A percentile compares a stretch with the other conserved stretches of the same genome.
Evolutionary conservation across 1,284 basidiomycete genomes (phyloP).

Genomic region (Clitocybe nebularis): DNA sequence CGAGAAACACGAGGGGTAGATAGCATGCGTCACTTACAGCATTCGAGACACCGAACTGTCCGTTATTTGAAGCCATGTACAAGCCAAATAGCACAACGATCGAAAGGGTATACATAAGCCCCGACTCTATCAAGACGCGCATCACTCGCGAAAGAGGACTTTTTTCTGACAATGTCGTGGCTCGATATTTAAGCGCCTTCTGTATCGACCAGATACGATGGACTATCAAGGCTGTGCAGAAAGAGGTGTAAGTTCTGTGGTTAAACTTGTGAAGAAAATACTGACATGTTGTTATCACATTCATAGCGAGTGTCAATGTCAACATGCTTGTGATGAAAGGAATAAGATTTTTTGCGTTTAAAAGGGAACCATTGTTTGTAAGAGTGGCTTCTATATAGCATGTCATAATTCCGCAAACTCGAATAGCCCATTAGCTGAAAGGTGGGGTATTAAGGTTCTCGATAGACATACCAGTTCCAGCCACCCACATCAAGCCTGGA

Average conservation of each 20-base stretch:
- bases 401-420: slow-evolving; percentile 28
- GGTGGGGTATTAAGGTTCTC: neutral
- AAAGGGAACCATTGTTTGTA: slow-evolving; percentile 15
- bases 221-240: slow-evolving; percentile 29
- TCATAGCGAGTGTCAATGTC: slow-evolving; percentile 31
- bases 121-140: slow-evolving; percentile 34
- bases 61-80: slow-evolving; percentile 33
- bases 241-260: neutral
- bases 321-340: slow-evolving; percentile 36
- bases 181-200: slow-evolving; percentile 17
- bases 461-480: slow-evolving; percentile 23
- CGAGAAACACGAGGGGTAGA: neutral
- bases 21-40: slow-evolving; percentile 21
- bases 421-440: neutral
- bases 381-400: slow-evolving; percentile 28
- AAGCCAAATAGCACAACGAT: slow-evolving; percentile 31
- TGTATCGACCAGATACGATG: slow-evolving; percentile 31
- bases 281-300: slow-evolving; percentile 33
- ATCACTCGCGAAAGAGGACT: slow-evolving; percentile 26
- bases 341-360: slow-evolving; percentile 24
- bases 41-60: slow-evolving; percentile 31
- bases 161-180: slow-evolving; percentile 14
- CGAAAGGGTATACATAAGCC: slow-evolving; percentile 32
- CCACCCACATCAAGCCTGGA: slow-evolving; percentile 28
- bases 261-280: slow-evolving; percentile 3